Evolutionary conservation across 441 rosid species (phyloP).

Genomic region (Pelargonium citronellum): DNA sequence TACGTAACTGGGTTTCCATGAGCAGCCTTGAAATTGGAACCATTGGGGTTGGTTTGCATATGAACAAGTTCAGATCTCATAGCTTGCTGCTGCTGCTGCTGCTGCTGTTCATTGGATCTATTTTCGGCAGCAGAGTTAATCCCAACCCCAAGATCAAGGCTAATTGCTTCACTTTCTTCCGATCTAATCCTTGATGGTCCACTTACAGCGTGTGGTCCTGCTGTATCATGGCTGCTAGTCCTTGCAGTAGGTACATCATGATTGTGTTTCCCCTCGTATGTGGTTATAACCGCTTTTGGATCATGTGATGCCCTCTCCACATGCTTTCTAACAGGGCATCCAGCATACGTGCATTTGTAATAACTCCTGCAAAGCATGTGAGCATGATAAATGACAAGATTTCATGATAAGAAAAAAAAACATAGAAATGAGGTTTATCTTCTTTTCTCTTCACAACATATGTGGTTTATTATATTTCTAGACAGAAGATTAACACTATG

Average conservation of each 20-base stretch:
- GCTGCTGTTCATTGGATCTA: constrained; percentile 32
- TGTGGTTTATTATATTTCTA: no score
- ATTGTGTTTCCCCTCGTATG: constrained; percentile 95
- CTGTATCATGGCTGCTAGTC: constrained; percentile 53
- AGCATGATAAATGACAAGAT: constrained; percentile 1
- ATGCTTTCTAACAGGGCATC: constrained; percentile 94
- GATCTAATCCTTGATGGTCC: constrained; percentile 43
- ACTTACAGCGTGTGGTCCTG: constrained; percentile 33
- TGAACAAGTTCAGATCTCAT: constrained; percentile 33
- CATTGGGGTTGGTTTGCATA: constrained; percentile 32
- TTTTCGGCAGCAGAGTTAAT: constrained; percentile 48
- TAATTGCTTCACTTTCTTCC: constrained; percentile 52
- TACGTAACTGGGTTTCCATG: constrained; percentile 43
- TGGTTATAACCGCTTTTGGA: constrained; percentile 92
- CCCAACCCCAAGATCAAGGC: constrained; percentile 95
- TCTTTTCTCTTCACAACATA: background rate
- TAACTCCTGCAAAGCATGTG: constrained; percentile 64
- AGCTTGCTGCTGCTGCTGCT: constrained; percentile 35
- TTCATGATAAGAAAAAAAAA: background rate
- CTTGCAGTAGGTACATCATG: constrained; percentile 83
- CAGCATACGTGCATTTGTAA: constrained; percentile 86
- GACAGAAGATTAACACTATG: background rate
- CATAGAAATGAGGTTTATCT: background rate
- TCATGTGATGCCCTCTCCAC: constrained; percentile 98
- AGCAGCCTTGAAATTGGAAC: constrained; percentile 45